Base-by-base conservation (phyloP, 148 eudicot species). In the Camellia granthamiana region DNA sequence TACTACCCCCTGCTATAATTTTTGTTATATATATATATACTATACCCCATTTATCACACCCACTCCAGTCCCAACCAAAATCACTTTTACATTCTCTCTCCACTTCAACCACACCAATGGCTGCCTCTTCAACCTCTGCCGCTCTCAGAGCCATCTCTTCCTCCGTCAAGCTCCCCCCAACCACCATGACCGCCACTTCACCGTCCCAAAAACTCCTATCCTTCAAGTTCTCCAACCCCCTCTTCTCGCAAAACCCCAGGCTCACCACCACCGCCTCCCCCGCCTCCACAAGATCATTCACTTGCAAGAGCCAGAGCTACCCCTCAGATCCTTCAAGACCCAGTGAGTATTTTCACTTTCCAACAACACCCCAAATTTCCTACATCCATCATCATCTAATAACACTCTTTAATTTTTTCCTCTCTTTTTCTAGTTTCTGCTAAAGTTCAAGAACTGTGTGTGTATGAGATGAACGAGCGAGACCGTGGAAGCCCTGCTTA, bases 401-500 rank as follows among this genome's bases (percentile, higher is more conserved):
- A 5, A 14, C 72, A 1, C 15, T 16, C 16, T 69, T 69, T 69
- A 5, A 30, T 38, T 41, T 46, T 56, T 21, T 13, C 1, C 2
- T 43, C 3, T 41, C n/a, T 30, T 10, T 13, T 30, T 30, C 38
- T 30, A 7, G 44, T 79, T 52, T 42, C 85, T 83, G 93, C 76
- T 55, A 80, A 89, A 79, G 90, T 92, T 72, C 95, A 92, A 60
- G 89, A 90, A 84, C 82, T 92, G 66, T 18, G 41, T 73, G 93
- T 90, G 79, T 92, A 92, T 63, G 95, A 92, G 85, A 86, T 92
- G 42, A 92, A 92, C 82, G 95, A 92, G 78, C 80, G 90, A 13
- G 95, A 92, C 69, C 88, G 91, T 60, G 95, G 91, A 5, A 92
- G 95, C 86, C 95, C 95, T 3, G 93, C 89, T 12, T 86, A 84